Evolutionary conservation across 371 early-diverging fungal species (phyloP), one percentile per base, ranked within the genome.

Genomic region (Umbelopsis sp.): DNA sequence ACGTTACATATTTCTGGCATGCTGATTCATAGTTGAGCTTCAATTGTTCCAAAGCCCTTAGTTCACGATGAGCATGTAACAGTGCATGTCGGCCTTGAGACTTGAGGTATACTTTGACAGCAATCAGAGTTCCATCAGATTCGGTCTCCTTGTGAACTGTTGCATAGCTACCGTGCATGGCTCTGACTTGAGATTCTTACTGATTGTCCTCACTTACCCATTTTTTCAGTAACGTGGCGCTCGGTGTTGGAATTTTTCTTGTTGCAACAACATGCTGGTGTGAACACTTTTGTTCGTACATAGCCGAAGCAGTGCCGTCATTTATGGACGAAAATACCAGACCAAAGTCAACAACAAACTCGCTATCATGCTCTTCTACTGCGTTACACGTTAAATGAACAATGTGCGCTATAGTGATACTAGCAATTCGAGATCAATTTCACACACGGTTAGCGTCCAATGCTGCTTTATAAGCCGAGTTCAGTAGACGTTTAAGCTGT

Each of bases 51-150:
- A 79, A 70, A 6, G 80, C 78, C 65, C 71, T 64, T 11, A 79
- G 50, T 67, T 84, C 84, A 32, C 80, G 70, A 25, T 75, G 41
- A 45, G 68, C 82, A 70, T 84, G 84, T 8, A 63, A 45, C 10
- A 57, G 64, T 6, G 74, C 78, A 37, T 78, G 70, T 8, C 69
- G 57, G 2, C 84, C 82, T 50, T 80, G 74, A 14, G 66, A 50
- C 53, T 74, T 78, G 8, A 67, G 51, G 29, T 84, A 84, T n/a
- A 38, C 75, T 44, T 84, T 82, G n/a, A 80, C 72, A 50, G 80
- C 82, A 12, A 80, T 67, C 35, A 63, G 37, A 29, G 57, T 57
- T 18, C 35, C 57, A n/a, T 57, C 57, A 35, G 29, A 12, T 29
- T 24, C 57, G 7, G 57, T 37, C 32, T 57, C 57, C 57, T 57